Evolutionary conservation across 2,329 filamentous ascomycete species (phyloP).

Genomic region (Aulographum hederae): DNA sequence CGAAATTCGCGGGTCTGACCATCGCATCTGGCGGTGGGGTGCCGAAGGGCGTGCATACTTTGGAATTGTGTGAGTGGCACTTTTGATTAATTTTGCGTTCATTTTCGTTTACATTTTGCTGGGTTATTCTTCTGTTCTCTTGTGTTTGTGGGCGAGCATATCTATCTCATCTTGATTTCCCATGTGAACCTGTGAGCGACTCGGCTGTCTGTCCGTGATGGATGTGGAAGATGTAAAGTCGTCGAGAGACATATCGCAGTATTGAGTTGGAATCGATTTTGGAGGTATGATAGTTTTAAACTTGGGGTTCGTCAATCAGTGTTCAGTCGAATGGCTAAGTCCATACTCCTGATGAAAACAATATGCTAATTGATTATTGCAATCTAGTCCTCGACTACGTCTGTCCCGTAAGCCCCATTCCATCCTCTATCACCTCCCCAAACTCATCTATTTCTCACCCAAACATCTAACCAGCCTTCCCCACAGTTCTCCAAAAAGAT

Average conservation of each 20-base stretch:
- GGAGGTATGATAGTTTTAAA: too few relatives aligned
- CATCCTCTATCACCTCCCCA: not conserved
- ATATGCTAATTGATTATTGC: not conserved
- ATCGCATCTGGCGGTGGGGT: slow-evolving; percentile 28
- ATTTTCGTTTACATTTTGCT: too few relatives aligned
- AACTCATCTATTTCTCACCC: not conserved
- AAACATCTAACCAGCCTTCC: slow-evolving; percentile 2
- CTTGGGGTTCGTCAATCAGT: too few relatives aligned
- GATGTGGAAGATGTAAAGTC: too few relatives aligned
- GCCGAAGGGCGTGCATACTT: slow-evolving; percentile 29
- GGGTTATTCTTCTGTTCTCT: too few relatives aligned
- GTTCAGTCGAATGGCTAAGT: too few relatives aligned
- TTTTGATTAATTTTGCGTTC: not conserved
- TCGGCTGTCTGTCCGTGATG: too few relatives aligned
- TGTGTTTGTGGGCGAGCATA: too few relatives aligned
- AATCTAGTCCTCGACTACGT: slow-evolving; percentile 67
- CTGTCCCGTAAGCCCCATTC: slow-evolving; percentile 39
- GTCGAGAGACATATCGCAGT: too few relatives aligned
- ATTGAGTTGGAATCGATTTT: too few relatives aligned
- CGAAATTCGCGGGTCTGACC: slow-evolving; percentile 59
- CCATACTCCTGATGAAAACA: not conserved
- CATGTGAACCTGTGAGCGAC: too few relatives aligned
- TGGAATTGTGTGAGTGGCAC: slow-evolving; percentile 29
- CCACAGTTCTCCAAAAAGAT: slow-evolving; percentile 44
- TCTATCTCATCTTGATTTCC: too few relatives aligned